These are phyloP conservation scores for Sisymbrium irio DNA, from an alignment of 345 rosid genomes.

Conservation along the genomic window DNA sequence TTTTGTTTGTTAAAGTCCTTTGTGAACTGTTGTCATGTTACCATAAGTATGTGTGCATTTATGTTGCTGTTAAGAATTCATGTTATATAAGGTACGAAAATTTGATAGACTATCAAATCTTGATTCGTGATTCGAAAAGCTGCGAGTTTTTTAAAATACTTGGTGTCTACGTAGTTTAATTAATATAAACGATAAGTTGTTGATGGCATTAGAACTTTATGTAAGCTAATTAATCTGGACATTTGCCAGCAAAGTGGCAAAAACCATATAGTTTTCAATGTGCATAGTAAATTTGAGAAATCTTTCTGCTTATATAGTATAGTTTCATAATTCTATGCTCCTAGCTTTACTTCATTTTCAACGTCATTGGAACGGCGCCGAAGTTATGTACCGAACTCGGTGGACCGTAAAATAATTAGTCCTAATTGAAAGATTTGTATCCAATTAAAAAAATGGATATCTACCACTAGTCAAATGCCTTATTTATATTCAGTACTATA, in stretches of 20 bases:
- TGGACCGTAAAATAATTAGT: slow-evolving; percentile 3
- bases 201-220: not conserved
- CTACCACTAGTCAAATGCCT: slow-evolving; percentile 12
- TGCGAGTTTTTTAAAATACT: not conserved
- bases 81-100: not conserved
- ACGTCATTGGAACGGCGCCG: not conserved
- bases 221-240: not conserved
- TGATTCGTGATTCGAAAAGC: not conserved
- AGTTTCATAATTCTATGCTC: not conserved
- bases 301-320: not conserved
- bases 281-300: not conserved
- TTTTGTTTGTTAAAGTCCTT: not conserved
- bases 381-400: not conserved
- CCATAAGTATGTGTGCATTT: not conserved
- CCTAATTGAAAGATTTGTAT: not conserved
- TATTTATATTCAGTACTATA: not conserved
- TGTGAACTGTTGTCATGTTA: not conserved
- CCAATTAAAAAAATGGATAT: not conserved
- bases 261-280: not conserved
- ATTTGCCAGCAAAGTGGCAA: not conserved
- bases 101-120: not conserved
- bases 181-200: not conserved
- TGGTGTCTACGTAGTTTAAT: not conserved
- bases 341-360: not conserved
- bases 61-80: not conserved